Base-by-base conservation (phyloP, 129 eudicot genomes). In the Smallanthus sonchifolius region DNA sequence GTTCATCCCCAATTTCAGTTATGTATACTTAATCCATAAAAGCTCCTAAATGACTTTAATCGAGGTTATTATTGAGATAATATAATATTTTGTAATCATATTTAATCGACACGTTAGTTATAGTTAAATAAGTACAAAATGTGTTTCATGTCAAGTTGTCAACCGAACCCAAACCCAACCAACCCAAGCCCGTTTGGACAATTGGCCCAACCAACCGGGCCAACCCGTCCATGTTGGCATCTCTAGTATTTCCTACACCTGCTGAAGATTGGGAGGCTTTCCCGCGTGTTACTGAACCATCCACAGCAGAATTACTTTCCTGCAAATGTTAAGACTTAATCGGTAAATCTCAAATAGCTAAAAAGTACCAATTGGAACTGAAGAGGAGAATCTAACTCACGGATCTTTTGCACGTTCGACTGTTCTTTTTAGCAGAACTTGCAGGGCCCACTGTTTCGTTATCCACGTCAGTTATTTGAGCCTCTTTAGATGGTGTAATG, bases 401-500 rank as follows among this genome's bases (percentile, higher is more conserved):
- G 36, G 71, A 47, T 49, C 8, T 48, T 63, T 63, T 65, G 36
- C 40, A 72, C 55, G 37, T 63, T 3, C 20, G 55, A 54, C 36
- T 54, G 10, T 11, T 66, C 57, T 42, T 76, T 54, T 24, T 60
- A 32, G 66, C 42, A 32, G 19, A 60, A 34, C 1, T 3, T 32
- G 66, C 5, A 42, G 13, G 0, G 61, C 70, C 63, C 7, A 19
- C 64, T 7, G 44, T 63, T 20, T 16, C 51, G 32, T 34, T 57
- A 32, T 5, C 20, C 20, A n/a, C 4, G 49, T 37, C 64, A 66
- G 19, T 2, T 37, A 14, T 7, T 54, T 3, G 38, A 76, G 74
- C 45, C 40, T n/a, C 19, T 54, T 76, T 54, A 24, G 66, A 14
- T 14, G 80, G 59, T 4, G 65, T 52, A 38, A 16, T 65, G 43